Evolutionary conservation across 78 protist species (phyloP).

Genomic region (Dictyostelium capitatum): DNA sequence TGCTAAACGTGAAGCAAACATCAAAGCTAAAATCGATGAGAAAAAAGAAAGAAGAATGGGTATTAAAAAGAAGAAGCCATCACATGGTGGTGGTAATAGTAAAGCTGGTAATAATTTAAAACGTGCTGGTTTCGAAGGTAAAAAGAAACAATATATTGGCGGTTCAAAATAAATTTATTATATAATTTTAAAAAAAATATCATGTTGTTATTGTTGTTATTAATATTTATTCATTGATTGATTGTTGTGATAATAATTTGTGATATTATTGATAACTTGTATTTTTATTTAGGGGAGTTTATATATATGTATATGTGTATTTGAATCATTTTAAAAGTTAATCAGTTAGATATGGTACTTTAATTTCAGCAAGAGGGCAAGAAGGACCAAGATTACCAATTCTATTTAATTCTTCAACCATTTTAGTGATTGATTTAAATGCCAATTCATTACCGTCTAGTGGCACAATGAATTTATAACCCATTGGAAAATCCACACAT

Average conservation of each 20-base stretch:
- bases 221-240: too few relatives aligned
- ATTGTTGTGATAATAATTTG: too few relatives aligned
- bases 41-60: slow-evolving; percentile 73
- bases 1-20: slow-evolving; percentile 72
- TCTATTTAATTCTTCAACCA: slow-evolving; percentile 23
- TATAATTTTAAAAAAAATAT: neutral
- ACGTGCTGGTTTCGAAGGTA: slow-evolving; percentile 26
- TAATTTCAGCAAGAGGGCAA: slow-evolving; percentile 67
- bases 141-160: neutral
- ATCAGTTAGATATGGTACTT: slow-evolving; percentile 56
- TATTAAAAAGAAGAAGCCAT: slow-evolving; percentile 20
- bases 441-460: slow-evolving; percentile 44
- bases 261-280: too few relatives aligned
- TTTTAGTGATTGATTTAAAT: slow-evolving; percentile 22
- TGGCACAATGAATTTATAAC: slow-evolving; percentile 56
- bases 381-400: slow-evolving; percentile 49
- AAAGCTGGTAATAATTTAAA: neutral
- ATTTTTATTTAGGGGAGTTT: too few relatives aligned
- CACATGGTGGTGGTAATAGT: neutral
- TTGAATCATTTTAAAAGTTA: too few relatives aligned
- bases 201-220: neutral
- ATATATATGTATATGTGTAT: too few relatives aligned
- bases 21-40: slow-evolving; percentile 44
- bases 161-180: slow-evolving; percentile 7
- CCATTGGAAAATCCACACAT: slow-evolving; percentile 36